Evolutionary conservation across 2,329 filamentous ascomycete species (phyloP), one percentile per base, ranked within the genome.

Genomic region (Sclerotinia minor): DNA sequence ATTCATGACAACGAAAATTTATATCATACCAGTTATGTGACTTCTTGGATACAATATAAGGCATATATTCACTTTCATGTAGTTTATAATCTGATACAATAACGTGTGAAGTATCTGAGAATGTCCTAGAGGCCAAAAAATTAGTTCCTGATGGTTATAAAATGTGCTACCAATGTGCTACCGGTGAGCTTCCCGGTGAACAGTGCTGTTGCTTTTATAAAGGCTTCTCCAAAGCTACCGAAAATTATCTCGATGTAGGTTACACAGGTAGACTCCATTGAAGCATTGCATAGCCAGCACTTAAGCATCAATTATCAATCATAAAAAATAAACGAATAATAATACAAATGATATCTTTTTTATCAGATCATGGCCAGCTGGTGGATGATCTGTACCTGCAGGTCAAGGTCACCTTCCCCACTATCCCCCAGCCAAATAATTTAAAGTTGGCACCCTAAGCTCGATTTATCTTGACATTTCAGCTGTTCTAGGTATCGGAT

Each of bases 401-500:
- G 29, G n/a, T n/a, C n/a, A n/a, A n/a, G 29, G 29, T 29, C 5
- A 47, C 17, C 21, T 38, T 61, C 44, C 44, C 58, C 58, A 61
- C 58, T 57, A 35, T 49, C 29, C 29, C 44, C 58, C 29, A 61
- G 24, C 57, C 44, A 24, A n/a, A 35, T 24, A 38, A 64, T 41
- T 44, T 54, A n/a, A 64, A 64, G 47, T 54, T 64, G 38, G n/a
- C 47, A 54, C 26, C 47, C 8, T 41, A 54, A 15, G n/a, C 32
- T 41, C 13, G 26, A n/a, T 29, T 41, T 26, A n/a, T 35, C 38
- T 64, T 29, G 44, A 38, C 17, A 49, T 58, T 58, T 58, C 63
- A 65, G 63, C 63, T 65, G 52, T 21, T 58, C 53, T 50, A 59
- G 53, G 41, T 65, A 32, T 53, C 44, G 53, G 21, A n/a, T n/a